Evolutionary conservation across 2,329 filamentous ascomycete species (phyloP), one percentile per base, ranked within the genome.

Genomic region (Didymosphaeria variabile): DNA sequence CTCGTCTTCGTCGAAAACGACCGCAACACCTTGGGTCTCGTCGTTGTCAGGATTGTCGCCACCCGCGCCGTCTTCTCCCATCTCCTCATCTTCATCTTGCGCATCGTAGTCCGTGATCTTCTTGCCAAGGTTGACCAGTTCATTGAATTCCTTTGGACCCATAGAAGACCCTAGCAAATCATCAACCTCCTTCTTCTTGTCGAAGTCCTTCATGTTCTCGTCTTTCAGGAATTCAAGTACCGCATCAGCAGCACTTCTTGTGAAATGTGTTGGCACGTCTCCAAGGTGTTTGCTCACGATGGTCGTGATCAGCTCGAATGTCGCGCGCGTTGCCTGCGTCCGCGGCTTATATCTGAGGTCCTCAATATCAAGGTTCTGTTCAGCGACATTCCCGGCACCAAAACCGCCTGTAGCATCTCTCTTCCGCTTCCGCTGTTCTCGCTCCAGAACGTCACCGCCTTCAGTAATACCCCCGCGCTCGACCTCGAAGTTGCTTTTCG

Each of bases 101-200:
- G 92, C 92, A 79, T 98, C 92, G 79, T 98, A 99, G 78, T 99
- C 95, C 53, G 95, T 99, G 65, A 99, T 97, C 81, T 99, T 99
- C 83, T 99, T 99, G 66, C 94, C 93, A 46, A 99, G 83, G 75
- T 97, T 99, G 58, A 98, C 90, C 67, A 99, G 82, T 81, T 98
- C 94, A 75, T 98, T 98, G 82, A 98, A 99, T 77, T 97, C 90
- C 76, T 97, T 97, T 1, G 92, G 87, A 52, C 86, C 90, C 83
- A 97, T 87, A 0, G 89, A 88, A 38, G 86, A 86, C n/a, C 94
- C 95, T 45, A 99, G 80, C 61, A 98, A 88, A 67, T 98, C 95
- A 71, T 99, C 95, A 46, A 98, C 88, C 77, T 97, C 93, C 80
- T 94, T 97, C 84, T 99, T 99, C 84, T 96, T 97, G 77, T 99